phyloP scores from a whole-genome alignment of 441 rosid genomes.

The Biscutella laevigata region DNA sequence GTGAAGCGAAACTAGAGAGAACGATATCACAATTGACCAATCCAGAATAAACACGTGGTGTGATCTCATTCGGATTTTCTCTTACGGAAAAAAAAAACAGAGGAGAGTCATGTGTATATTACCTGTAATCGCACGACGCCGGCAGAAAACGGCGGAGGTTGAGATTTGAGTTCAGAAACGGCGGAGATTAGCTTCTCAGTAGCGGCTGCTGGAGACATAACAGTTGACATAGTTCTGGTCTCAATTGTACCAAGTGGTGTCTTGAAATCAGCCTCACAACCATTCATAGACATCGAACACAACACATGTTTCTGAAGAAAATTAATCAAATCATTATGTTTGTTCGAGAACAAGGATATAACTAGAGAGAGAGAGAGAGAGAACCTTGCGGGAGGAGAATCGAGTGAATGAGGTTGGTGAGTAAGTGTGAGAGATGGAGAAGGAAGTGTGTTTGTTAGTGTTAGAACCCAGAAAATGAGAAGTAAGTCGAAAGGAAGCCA shows the following conservation, averaged over 20 bases:
- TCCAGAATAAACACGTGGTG: slow-evolving; percentile 45
- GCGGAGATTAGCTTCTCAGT: slow-evolving; percentile 45
- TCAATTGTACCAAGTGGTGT: slow-evolving; percentile 44
- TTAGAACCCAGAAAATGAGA: slow-evolving; percentile 32
- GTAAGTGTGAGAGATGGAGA: slow-evolving; percentile 11
- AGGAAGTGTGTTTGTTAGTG: slow-evolving; percentile 20
- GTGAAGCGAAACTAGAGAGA: not conserved
- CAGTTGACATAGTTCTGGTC: slow-evolving; percentile 42
- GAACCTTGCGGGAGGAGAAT: slow-evolving; percentile 33
- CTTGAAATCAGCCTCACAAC: slow-evolving; percentile 48
- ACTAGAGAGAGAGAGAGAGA: no score
- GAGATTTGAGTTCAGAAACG: slow-evolving; percentile 37
- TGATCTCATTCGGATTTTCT: slow-evolving; percentile 6
- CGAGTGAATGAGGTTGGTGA: slow-evolving; percentile 20
- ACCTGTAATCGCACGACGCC: slow-evolving; percentile 78
- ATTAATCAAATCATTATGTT: not conserved
- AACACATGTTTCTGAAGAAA: slow-evolving; percentile 29
- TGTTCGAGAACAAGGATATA: no score
- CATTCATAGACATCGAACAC: slow-evolving; percentile 50
- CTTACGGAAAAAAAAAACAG: not conserved
- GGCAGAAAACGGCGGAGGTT: slow-evolving; percentile 46
- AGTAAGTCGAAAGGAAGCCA: slow-evolving; percentile 22
- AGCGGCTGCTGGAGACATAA: slow-evolving; percentile 42
- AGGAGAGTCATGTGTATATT: not conserved
- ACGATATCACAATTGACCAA: slow-evolving; percentile 15